phyloP scores from a whole-genome alignment of 768 basidiomycete genomes.

The Suillus discolor region DNA sequence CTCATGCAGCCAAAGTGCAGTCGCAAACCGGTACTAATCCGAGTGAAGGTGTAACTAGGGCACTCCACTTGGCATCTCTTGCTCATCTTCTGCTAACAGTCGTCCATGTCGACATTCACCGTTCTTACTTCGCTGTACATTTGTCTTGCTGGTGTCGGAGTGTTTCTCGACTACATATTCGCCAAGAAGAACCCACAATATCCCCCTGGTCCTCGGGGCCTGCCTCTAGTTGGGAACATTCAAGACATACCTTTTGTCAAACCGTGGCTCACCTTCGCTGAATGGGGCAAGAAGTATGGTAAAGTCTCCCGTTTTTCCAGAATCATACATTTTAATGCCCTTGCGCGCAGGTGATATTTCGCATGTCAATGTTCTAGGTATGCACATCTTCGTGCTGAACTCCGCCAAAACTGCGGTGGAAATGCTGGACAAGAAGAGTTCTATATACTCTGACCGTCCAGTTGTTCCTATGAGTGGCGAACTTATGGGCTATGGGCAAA shows the following conservation, averaged over 20 bases:
- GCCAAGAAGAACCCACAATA: constrained; percentile 6
- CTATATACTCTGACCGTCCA: constrained; percentile 46
- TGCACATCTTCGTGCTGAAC: constrained; percentile 53
- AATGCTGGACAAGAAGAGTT: constrained; percentile 54
- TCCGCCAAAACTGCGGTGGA: constrained; percentile 45
- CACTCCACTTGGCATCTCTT: background rate
- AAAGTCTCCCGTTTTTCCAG: constrained; percentile 2
- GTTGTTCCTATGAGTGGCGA: constrained; percentile 11
- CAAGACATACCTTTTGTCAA: constrained; percentile 52
- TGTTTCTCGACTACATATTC: constrained; percentile 15
- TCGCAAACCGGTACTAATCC: no score
- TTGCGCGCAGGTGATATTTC: constrained; percentile 28
- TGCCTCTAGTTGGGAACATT: constrained; percentile 54
- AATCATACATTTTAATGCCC: background rate
- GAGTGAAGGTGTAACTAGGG: background rate
- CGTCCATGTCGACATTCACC: background rate
- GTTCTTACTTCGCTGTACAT: background rate
- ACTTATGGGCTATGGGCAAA: constrained; percentile 20
- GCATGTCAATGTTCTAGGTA: constrained; percentile 37
- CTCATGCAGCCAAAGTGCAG: no score
- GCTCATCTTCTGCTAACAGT: background rate
- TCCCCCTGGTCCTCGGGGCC: constrained; percentile 26
- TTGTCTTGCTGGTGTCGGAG: constrained; percentile 21
- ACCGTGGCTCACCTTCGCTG: constrained; percentile 54
- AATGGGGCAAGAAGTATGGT: constrained; percentile 58